Conservation (phyloP, 2,329 filamentous ascomycete genomes). For the Stylonectria norvegica region DNA sequence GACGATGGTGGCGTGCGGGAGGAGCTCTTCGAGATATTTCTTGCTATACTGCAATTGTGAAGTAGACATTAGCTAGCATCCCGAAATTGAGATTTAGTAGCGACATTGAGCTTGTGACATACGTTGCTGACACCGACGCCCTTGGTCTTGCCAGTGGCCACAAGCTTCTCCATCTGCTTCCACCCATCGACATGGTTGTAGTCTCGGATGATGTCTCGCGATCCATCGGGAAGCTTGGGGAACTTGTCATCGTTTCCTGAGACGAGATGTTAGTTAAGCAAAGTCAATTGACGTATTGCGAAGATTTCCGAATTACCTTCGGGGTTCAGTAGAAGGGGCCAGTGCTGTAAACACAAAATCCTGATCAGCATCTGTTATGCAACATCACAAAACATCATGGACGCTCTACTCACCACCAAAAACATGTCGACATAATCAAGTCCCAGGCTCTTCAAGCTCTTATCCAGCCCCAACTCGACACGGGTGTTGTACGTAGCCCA, state of each 20-base stretch:
- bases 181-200: constrained; percentile 74
- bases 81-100: constrained; percentile 5
- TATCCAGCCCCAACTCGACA: constrained; percentile 66
- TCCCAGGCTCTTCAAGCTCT: constrained; percentile 69
- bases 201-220: constrained; percentile 65
- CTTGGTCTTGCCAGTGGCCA: constrained; percentile 55
- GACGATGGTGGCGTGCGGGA: constrained; percentile 49
- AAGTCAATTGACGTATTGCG: too few relatives aligned
- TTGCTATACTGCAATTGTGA: constrained; percentile 52
- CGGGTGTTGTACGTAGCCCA: constrained; percentile 77
- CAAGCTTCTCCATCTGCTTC: constrained; percentile 69
- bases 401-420: constrained; percentile 51
- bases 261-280: too few relatives aligned
- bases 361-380: background rate
- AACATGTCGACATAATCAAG: constrained; percentile 80
- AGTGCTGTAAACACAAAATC: constrained; percentile 52
- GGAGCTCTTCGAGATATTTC: constrained; percentile 53
- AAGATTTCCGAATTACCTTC: constrained; percentile 53
- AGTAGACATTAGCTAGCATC: background rate
- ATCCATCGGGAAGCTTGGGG: constrained; percentile 70
- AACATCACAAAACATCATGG: too few relatives aligned
- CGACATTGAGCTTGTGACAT: too few relatives aligned
- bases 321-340: constrained; percentile 78
- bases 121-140: constrained; percentile 56
- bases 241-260: constrained; percentile 69